A percentile compares a stretch with the other conserved stretches of the same genome.
These are phyloP conservation scores for Ceratocystis huliohia DNA, from an alignment of 2,329 filamentous ascomycete genomes.

Conservation along the genomic window DNA sequence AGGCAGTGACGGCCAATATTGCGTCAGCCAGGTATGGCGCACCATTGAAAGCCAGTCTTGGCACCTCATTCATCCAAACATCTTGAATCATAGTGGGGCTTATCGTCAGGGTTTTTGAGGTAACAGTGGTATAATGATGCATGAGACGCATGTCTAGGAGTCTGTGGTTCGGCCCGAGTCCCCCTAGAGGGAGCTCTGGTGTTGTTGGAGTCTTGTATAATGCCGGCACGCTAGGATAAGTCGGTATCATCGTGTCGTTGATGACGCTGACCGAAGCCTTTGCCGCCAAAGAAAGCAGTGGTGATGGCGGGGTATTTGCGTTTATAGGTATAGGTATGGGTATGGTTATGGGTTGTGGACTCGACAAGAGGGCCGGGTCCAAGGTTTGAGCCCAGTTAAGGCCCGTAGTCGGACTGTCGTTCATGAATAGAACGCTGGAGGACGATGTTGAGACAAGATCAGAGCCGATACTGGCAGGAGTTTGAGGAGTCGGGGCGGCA, in stretches of 20 bases:
- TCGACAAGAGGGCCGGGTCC: slow-evolving; percentile 21
- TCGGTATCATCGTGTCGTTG: slow-evolving; percentile 19
- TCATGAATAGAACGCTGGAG: background rate
- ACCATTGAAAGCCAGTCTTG: slow-evolving; percentile 47
- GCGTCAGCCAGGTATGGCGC: slow-evolving; percentile 49
- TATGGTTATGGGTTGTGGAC: slow-evolving; percentile 1
- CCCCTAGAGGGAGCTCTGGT: slow-evolving; percentile 16
- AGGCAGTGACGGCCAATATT: slow-evolving; percentile 49
- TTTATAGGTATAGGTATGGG: slow-evolving; percentile 2
- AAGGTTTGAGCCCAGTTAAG: background rate
- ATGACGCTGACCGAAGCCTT: slow-evolving; percentile 24
- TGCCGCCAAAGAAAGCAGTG: slow-evolving; percentile 15
- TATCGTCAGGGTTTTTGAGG: slow-evolving; percentile 46
- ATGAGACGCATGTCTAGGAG: slow-evolving; percentile 50
- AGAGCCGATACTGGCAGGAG: slow-evolving; percentile 21
- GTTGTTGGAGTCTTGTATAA: slow-evolving; percentile 27
- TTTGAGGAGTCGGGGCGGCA: slow-evolving; percentile 23
- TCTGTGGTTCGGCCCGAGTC: slow-evolving; percentile 25
- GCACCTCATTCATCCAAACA: slow-evolving; percentile 49
- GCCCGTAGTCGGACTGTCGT: slow-evolving; percentile 9
- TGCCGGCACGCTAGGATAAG: slow-evolving; percentile 25
- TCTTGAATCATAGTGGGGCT: slow-evolving; percentile 39
- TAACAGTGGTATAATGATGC: slow-evolving; percentile 51
- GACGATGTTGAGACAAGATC: slow-evolving; percentile 22
- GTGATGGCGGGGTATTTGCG: slow-evolving; percentile 21